Conservation (phyloP, 2,329 filamentous ascomycete genomes). For the Stachybotrys chartarum region DNA sequence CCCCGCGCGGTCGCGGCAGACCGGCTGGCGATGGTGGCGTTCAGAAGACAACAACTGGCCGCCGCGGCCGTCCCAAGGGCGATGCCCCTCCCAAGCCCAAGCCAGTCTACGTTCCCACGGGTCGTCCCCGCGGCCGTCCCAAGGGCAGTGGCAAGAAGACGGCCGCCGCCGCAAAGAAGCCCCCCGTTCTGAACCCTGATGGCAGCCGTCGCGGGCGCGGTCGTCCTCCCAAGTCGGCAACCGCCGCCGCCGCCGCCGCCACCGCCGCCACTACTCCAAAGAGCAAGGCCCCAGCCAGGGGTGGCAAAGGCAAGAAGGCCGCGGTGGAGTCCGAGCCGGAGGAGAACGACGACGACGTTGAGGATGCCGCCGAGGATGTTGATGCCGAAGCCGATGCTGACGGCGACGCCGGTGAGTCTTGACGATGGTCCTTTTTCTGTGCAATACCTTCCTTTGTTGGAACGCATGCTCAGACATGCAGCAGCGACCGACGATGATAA, state of each 20-base stretch:
- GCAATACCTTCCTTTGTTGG: neutral
- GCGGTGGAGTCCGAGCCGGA: slow-evolving; percentile 17
- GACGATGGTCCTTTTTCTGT: neutral
- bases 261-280: slow-evolving; percentile 3
- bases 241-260: slow-evolving; percentile 8
- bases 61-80: slow-evolving; percentile 35
- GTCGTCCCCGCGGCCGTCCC: slow-evolving; percentile 41
- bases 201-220: slow-evolving; percentile 18
- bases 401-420: slow-evolving; percentile 1
- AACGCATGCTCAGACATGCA: neutral
- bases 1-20: slow-evolving; percentile 25
- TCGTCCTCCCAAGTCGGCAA: slow-evolving; percentile 22
- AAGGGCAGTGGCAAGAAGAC: slow-evolving; percentile 30
- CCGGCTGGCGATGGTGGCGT: slow-evolving; percentile 28
- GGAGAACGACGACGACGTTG: slow-evolving; percentile 8
- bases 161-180: slow-evolving; percentile 8
- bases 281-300: neutral
- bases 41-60: slow-evolving; percentile 30
- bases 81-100: slow-evolving; percentile 18
- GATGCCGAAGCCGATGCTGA: neutral
- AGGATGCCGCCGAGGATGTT: slow-evolving; percentile 4
- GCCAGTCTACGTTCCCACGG: slow-evolving; percentile 26
- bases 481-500: neutral
- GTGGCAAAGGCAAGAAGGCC: slow-evolving; percentile 2
- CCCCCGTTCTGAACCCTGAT: slow-evolving; percentile 3